Evolutionary conservation across 164 flowering plant species (phyloP), one percentile per base, ranked within the genome.

Genomic region (Hamamelis virginiana): DNA sequence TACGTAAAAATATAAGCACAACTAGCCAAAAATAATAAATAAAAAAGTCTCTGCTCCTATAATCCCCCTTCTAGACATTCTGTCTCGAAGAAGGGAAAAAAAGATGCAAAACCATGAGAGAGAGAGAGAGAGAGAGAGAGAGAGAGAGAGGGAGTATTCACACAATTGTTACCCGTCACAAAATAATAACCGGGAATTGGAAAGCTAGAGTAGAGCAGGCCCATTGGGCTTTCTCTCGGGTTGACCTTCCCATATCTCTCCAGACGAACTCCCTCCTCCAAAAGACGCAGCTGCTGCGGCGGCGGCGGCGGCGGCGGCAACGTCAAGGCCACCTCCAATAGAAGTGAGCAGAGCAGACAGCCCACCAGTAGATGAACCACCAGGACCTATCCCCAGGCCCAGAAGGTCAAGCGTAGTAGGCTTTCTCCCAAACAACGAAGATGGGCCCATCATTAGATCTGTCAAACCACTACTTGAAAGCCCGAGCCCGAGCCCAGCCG

Each of bases 401-500:
- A 89, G 88, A 63, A 89, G 74, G 66, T 89, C 94, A 1, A 88
- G 86, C 3, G 94, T 89, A 0, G 84, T 73, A 0, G 90, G 89
- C 66, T 79, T 81, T 23, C 59, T 66, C 4, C 76, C 86, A 16
- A 83, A 85, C 15, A 85, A 19, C 1, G 84, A 71, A 9, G 87
- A 65, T 1, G 80, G 73, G 1, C 82, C 79, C 77, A 82, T 77
- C 83, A 81, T 83, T 3, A 78, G 22, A 5, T 80, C 87, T 9
- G 74, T 64, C 68, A 83, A 59, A 8, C 75, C 75, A 6, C 75
- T 46, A 26, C 27, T 44, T 9, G 69, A 69, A 0, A 82, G 78
- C 13, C 85, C 88, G 1, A 86, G 80, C 8, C 83, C 88, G 4
- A 83, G 79, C 52, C 86, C 82, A 11, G 75, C 72, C 11, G 74